Evolutionary conservation across 352 stramenopile species (phyloP).

Genomic region (Phytophthora parvispora): DNA sequence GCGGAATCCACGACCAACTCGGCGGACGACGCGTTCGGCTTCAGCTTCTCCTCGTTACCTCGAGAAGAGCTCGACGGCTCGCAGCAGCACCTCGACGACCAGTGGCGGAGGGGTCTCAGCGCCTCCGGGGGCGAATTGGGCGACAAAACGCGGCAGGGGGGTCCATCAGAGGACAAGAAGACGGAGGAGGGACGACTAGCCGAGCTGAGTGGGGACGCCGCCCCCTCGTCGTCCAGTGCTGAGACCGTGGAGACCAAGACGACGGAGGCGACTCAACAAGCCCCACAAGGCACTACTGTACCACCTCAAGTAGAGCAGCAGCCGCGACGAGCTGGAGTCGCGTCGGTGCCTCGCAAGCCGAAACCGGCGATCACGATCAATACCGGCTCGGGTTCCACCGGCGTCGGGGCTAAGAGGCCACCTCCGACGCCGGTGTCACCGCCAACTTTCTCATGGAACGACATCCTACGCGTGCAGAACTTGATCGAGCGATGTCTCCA

Average conservation of each 20-base stretch:
- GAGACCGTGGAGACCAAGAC: slow-evolving; percentile 19
- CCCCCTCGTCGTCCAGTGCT: not conserved
- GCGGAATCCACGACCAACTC: slow-evolving; percentile 6
- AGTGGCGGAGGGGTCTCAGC: slow-evolving; percentile 15
- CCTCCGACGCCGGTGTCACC: slow-evolving; percentile 32
- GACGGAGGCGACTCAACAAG: slow-evolving; percentile 7
- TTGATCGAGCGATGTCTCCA: slow-evolving; percentile 93
- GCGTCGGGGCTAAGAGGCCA: slow-evolving; percentile 34
- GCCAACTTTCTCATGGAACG: slow-evolving; percentile 85
- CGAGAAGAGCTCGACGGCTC: no score
- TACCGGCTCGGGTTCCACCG: slow-evolving; percentile 20
- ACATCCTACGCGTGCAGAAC: slow-evolving; percentile 92
- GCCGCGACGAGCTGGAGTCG: slow-evolving; percentile 20
- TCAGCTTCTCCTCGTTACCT: slow-evolving; percentile 29
- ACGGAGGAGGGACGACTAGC: slow-evolving; percentile 33
- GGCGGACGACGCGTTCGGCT: slow-evolving; percentile 32
- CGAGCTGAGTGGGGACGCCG: slow-evolving; percentile 20
- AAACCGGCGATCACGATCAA: slow-evolving; percentile 52
- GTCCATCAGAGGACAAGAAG: slow-evolving; percentile 17
- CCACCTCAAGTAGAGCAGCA: not conserved
- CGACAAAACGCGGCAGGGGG: slow-evolving; percentile 10
- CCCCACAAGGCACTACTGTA: not conserved
- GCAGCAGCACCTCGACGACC: slow-evolving; percentile 14
- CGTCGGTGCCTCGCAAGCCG: slow-evolving; percentile 27
- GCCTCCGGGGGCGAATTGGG: not conserved